phyloP scores from a whole-genome alignment of 1,284 basidiomycete species.

The Vanrija sp. region DNA sequence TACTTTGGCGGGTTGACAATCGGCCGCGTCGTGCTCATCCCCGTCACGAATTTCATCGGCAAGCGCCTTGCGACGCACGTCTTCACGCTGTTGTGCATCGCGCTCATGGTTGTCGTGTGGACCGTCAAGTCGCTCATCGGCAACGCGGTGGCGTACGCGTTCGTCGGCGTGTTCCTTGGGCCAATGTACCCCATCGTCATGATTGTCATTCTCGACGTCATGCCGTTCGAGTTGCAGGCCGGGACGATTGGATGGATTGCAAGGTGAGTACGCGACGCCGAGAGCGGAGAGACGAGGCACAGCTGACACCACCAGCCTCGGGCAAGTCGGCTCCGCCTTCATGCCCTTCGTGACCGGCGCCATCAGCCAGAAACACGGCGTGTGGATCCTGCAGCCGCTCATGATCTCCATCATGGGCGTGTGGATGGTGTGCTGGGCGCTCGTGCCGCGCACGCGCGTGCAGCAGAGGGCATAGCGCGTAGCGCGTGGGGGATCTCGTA shows the following conservation, averaged over 20 bases:
- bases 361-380: constrained; percentile 35
- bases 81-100: constrained; percentile 29
- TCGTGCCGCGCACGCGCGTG: constrained; percentile 10
- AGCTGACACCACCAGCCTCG: constrained; percentile 51
- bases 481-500: too few species aligned
- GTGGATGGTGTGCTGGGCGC: constrained; percentile 31
- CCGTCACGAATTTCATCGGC: constrained; percentile 39
- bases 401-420: constrained; percentile 31
- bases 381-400: constrained; percentile 44
- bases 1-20: constrained; percentile 44
- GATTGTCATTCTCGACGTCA: constrained; percentile 45
- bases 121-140: constrained; percentile 59
- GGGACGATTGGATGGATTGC: constrained; percentile 61
- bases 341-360: constrained; percentile 56
- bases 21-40: constrained; percentile 40
- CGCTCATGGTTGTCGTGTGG: constrained; percentile 62
- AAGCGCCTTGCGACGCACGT: constrained; percentile 13
- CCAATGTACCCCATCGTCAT: constrained; percentile 65
- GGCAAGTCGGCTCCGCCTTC: constrained; percentile 63
- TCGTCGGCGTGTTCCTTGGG: constrained; percentile 54
- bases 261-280: neutral
- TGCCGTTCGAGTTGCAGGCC: constrained; percentile 61
- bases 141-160: constrained; percentile 58
- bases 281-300: neutral
- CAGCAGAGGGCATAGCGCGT: too few species aligned